Evolutionary conservation across 73 alveolate species (phyloP).

Genomic region (Paramecium sonneborni): DNA sequence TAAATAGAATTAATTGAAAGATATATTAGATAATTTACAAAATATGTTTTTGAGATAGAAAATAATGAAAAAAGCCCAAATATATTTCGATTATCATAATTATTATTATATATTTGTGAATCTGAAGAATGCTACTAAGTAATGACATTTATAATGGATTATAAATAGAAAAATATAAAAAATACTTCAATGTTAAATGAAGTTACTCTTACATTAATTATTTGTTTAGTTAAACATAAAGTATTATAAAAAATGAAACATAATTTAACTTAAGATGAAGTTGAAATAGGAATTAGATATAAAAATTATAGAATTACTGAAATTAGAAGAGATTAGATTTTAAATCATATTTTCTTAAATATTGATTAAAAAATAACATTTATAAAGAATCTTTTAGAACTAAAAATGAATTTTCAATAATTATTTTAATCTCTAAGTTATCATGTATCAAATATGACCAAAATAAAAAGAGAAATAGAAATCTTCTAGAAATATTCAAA

Average conservation of each 20-base stretch:
- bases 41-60: slow-evolving; percentile 26
- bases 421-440: neutral
- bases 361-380: neutral
- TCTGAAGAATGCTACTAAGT: slow-evolving; percentile 42
- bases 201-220: neutral
- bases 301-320: slow-evolving; percentile 51
- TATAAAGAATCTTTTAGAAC: neutral
- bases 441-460: neutral
- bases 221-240: neutral
- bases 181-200: neutral
- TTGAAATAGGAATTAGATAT: slow-evolving; percentile 1
- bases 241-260: neutral
- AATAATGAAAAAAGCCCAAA: neutral
- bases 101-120: neutral
- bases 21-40: neutral
- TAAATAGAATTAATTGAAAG: slow-evolving; percentile 33
- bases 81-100: neutral
- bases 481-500: neutral
- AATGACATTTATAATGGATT: slow-evolving; percentile 10
- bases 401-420: neutral
- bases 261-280: neutral
- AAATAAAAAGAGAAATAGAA: neutral
- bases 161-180: neutral
- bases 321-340: slow-evolving; percentile 36
- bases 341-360: neutral